Evolutionary conservation across 2,329 filamentous ascomycete species (phyloP), one percentile per base, ranked within the genome.

Genomic region (Parastagonospora avenae): DNA sequence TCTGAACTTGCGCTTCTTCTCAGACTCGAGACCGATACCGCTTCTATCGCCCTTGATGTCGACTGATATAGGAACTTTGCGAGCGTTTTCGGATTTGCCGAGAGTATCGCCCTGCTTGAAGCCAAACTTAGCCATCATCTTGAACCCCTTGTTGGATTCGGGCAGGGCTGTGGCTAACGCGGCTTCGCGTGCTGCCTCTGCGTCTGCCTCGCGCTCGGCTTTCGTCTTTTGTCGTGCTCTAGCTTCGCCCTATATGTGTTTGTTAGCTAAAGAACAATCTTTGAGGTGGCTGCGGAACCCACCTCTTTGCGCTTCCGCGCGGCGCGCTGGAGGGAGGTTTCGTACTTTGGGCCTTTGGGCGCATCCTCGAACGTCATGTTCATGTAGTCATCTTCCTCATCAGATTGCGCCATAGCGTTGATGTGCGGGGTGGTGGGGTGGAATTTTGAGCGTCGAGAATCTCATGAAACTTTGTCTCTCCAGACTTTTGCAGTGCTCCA

Each of bases 71-170:
- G 94, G 94, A 70, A 95, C 90, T 2, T 84, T 79, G 33, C 81
- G 75, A 4, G 77, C 77, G 42, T 76, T 63, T 48, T 70, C 76
- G n/a, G 80, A 77, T 61, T 83, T 85, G 1, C 94, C 94, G 2
- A 97, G 78, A 0, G 86, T 82, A 31, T 85, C 85, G 19, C 92
- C 92, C 15, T 84, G 79, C 50, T 85, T 88, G 77, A 95, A 99
- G 1, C 94, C 94, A 81, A 99, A 90, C 74, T 91, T 93, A 16
- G 91, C 88, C 92, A 99, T 96, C 91, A 99, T 97, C 59, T 90
- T 86, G 55, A 95, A 85, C 1, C 93, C 94, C 70, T 97, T 97
- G 77, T 87, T 95, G 42, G 84, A 81, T 12, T 82, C 77, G 15
- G 86, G 83, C 6, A 96, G 79, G 42, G 94, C 79, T 4, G 88